These are phyloP conservation scores for Emmonsiellopsis sp. DNA, from an alignment of 2,329 filamentous ascomycete genomes.

Conservation along the genomic window DNA sequence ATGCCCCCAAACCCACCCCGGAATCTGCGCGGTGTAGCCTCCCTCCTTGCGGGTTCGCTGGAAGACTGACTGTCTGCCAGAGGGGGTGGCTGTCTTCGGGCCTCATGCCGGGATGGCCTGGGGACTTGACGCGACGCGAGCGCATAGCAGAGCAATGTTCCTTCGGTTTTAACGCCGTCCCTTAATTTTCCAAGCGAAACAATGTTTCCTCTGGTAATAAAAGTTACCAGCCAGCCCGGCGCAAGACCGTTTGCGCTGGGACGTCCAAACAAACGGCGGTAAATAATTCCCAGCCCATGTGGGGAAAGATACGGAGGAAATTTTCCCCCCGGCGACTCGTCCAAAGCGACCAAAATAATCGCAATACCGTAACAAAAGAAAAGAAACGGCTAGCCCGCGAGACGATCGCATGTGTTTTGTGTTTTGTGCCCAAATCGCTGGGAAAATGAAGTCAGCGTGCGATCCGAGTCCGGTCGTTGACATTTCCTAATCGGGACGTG, in stretches of 20 bases:
- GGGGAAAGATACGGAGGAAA: background rate
- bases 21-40: too few species aligned
- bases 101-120: too few species aligned
- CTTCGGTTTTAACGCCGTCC: background rate
- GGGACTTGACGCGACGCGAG: too few species aligned
- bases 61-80: too few species aligned
- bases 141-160: too few species aligned
- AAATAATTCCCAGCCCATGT: background rate
- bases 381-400: background rate
- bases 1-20: background rate
- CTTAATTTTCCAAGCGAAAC: background rate
- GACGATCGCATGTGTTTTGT: background rate
- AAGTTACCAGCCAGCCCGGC: background rate
- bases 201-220: background rate
- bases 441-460: background rate
- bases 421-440: background rate
- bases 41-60: too few species aligned
- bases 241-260: background rate
- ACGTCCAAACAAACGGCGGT: background rate
- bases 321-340: background rate
- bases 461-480: background rate
- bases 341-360: background rate
- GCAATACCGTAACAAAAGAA: background rate
- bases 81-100: too few species aligned
- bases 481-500: background rate